These are phyloP conservation scores for Cyberlindnera saturnus DNA, from an alignment of 805 yeast species.

Conservation along the genomic window DNA sequence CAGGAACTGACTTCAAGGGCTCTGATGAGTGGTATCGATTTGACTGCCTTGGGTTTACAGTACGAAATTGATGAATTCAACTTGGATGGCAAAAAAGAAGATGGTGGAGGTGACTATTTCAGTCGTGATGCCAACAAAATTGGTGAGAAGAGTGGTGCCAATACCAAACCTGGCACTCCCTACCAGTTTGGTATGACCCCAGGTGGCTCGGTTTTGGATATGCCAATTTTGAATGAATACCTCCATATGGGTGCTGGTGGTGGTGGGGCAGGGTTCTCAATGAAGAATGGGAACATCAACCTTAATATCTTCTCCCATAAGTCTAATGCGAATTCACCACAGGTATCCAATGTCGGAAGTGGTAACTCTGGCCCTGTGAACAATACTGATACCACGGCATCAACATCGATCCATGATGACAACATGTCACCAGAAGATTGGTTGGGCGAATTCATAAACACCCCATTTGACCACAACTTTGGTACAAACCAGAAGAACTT, in stretches of 20 bases:
- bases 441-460: slow-evolving; percentile 63
- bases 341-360: slow-evolving; percentile 1
- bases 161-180: slow-evolving; percentile 15
- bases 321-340: slow-evolving; percentile 10
- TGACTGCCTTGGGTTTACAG: slow-evolving; percentile 31
- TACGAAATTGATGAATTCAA: slow-evolving; percentile 19
- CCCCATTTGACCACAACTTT: slow-evolving; percentile 58
- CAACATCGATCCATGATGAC: slow-evolving; percentile 17
- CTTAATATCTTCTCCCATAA: slow-evolving; percentile 16
- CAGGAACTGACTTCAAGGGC: slow-evolving; percentile 33
- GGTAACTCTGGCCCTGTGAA: slow-evolving; percentile 3
- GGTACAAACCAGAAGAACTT: slow-evolving; percentile 35
- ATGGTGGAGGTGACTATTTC: slow-evolving; percentile 7
- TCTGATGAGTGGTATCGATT: slow-evolving; percentile 31
- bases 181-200: slow-evolving; percentile 20
- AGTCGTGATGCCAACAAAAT: background rate
- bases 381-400: slow-evolving; percentile 10
- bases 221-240: slow-evolving; percentile 34
- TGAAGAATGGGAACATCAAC: slow-evolving; percentile 8
- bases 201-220: slow-evolving; percentile 23
- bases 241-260: slow-evolving; percentile 33
- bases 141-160: background rate
- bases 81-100: slow-evolving; percentile 10
- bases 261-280: slow-evolving; percentile 35
- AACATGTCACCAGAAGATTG: slow-evolving; percentile 43